A percentile compares a stretch with the other conserved stretches of the same genome.
Conservation (phyloP, 345 rosid genomes). For the Hibiscus trionum region DNA sequence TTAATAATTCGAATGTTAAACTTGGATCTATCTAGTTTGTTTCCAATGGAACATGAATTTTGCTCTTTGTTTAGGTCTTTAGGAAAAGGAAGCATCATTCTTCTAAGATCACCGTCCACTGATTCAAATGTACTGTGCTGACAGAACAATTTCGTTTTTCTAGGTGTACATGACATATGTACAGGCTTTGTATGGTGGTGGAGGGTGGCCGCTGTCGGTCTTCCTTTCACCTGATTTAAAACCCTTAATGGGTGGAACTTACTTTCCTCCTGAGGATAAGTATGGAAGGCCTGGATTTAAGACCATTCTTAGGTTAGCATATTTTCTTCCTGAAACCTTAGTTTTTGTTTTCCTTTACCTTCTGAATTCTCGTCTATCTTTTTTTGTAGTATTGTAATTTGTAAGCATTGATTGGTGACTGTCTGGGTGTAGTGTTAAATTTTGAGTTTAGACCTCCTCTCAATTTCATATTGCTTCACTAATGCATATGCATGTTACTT, state of each 20-base stretch:
- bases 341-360: background rate
- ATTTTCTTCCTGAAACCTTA: background rate
- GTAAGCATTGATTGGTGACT: background rate
- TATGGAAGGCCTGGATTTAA: slow-evolving; percentile 91
- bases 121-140: background rate
- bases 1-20: background rate
- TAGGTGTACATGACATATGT: slow-evolving; percentile 95
- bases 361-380: background rate
- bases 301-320: slow-evolving; percentile 57
- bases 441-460: background rate
- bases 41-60: background rate
- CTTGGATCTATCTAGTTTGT: background rate
- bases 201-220: slow-evolving; percentile 91
- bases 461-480: background rate
- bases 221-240: slow-evolving; percentile 92
- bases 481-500: background rate
- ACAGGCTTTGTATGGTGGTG: slow-evolving; percentile 82
- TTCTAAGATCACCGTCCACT: background rate
- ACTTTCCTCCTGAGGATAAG: slow-evolving; percentile 85
- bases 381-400: background rate
- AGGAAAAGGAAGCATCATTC: background rate
- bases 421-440: background rate
- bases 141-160: slow-evolving; percentile 3
- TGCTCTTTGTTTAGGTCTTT: too few species aligned
- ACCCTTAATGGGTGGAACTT: slow-evolving; percentile 96